phyloP scores from a whole-genome alignment of 2,329 filamentous ascomycete species.

The Lachnellula cervina region DNA sequence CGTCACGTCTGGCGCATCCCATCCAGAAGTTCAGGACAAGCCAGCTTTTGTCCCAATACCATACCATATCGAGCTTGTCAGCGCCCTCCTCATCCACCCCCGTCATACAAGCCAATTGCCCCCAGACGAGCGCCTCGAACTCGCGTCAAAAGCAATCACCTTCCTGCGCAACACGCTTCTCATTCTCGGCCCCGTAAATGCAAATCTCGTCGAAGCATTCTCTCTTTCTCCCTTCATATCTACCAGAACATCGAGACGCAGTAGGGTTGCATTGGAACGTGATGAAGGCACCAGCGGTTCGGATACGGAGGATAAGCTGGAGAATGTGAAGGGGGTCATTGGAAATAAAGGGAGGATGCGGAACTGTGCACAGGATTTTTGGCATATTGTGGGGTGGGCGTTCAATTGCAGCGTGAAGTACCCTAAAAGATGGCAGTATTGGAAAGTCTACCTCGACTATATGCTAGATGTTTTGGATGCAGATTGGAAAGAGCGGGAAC shows the following conservation, averaged over 20 bases:
- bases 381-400: slow-evolving; percentile 84
- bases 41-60: slow-evolving; percentile 63
- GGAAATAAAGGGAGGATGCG: slow-evolving; percentile 65
- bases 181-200: slow-evolving; percentile 64
- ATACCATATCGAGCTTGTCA: slow-evolving; percentile 70
- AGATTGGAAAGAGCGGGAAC: slow-evolving; percentile 59
- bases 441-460: slow-evolving; percentile 74
- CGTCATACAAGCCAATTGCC: slow-evolving; percentile 68
- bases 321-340: slow-evolving; percentile 53
- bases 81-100: slow-evolving; percentile 78
- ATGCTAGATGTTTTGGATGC: slow-evolving; percentile 73
- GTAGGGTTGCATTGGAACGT: slow-evolving; percentile 24
- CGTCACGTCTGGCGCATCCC: slow-evolving; percentile 47
- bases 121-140: slow-evolving; percentile 54
- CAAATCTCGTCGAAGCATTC: slow-evolving; percentile 68
- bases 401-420: slow-evolving; percentile 80
- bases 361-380: slow-evolving; percentile 77
- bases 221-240: slow-evolving; percentile 46
- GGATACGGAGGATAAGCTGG: slow-evolving; percentile 40
- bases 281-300: slow-evolving; percentile 39
- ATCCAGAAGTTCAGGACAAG: slow-evolving; percentile 32
- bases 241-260: slow-evolving; percentile 24
- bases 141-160: slow-evolving; percentile 61
- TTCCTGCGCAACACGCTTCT: slow-evolving; percentile 65
- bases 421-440: slow-evolving; percentile 72